These are phyloP conservation scores for Straminergon stramineum DNA, from an alignment of 225 moss, liverwort and hornwort species.

Conservation along the genomic window DNA sequence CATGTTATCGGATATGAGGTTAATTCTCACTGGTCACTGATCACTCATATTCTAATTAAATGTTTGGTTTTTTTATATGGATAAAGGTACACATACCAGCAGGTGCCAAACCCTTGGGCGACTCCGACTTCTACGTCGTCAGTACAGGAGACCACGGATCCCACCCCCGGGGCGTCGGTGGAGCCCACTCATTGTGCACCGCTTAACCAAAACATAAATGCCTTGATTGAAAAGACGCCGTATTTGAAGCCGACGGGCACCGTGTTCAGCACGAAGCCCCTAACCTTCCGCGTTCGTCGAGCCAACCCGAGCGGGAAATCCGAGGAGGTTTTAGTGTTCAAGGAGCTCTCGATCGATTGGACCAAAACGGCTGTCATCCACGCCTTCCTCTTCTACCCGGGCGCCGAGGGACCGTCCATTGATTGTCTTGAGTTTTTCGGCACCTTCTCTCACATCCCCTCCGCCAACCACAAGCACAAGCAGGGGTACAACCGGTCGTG, in stretches of 20 bases:
- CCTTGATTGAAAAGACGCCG: background rate
- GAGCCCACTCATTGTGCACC: background rate
- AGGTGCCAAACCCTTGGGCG: slow-evolving; percentile 5
- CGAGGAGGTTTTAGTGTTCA: slow-evolving; percentile 3
- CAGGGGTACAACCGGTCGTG: background rate
- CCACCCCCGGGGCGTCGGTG: background rate
- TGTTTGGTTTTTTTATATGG: no score
- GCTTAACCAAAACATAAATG: background rate
- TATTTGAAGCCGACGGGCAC: background rate
- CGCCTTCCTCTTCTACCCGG: slow-evolving; percentile 22
- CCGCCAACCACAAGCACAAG: background rate
- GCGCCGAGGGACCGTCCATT: background rate
- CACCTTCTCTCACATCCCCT: slow-evolving; percentile 22
- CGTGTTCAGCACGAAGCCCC: background rate
- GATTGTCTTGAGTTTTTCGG: slow-evolving; percentile 37
- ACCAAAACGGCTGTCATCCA: background rate
- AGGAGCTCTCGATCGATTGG: slow-evolving; percentile 7
- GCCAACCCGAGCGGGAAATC: background rate
- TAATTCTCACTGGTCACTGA: no score
- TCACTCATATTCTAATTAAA: background rate
- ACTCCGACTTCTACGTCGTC: background rate
- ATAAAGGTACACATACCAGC: slow-evolving; percentile 7
- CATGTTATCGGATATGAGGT: background rate
- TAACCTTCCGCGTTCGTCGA: slow-evolving; percentile 7
- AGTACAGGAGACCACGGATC: background rate